These are phyloP conservation scores for Phytophthora ohioensis DNA, from an alignment of 352 stramenopile genomes.

Conservation along the genomic window DNA sequence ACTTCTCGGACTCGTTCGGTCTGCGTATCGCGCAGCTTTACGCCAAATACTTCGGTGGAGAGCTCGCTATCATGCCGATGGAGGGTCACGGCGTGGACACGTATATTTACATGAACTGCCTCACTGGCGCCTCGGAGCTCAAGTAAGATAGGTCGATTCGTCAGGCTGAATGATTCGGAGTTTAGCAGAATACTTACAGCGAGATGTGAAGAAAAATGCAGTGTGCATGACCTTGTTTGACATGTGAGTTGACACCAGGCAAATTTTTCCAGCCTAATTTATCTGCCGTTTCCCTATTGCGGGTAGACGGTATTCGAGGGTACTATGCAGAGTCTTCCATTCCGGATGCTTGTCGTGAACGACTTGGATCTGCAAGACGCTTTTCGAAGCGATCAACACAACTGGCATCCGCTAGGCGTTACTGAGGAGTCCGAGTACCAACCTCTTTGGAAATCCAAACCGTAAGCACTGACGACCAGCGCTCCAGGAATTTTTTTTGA, in stretches of 20 bases:
- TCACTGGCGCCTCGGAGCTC: slow-evolving; percentile 77
- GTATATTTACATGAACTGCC: slow-evolving; percentile 91
- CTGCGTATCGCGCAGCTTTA: slow-evolving; percentile 94
- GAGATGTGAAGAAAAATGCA: slow-evolving; percentile 24
- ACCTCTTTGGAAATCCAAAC: slow-evolving; percentile 32
- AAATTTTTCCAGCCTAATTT: no score
- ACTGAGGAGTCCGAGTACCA: slow-evolving; percentile 18
- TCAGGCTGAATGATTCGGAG: background rate
- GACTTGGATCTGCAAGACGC: slow-evolving; percentile 33
- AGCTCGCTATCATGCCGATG: slow-evolving; percentile 99
- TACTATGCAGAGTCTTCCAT: slow-evolving; percentile 35
- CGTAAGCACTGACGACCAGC: slow-evolving; percentile 15
- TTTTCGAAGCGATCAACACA: slow-evolving; percentile 5
- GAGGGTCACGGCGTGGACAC: slow-evolving; percentile 98
- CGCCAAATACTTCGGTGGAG: slow-evolving; percentile 98
- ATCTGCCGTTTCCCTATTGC: background rate
- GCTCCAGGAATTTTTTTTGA: background rate
- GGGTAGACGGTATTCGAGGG: background rate
- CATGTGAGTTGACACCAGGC: background rate
- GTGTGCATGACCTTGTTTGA: slow-evolving; percentile 13
- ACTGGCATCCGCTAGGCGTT: slow-evolving; percentile 20
- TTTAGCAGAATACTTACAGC: slow-evolving; percentile 12
- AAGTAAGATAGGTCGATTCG: slow-evolving; percentile 52
- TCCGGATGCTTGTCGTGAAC: slow-evolving; percentile 33
- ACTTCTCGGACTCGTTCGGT: slow-evolving; percentile 88